Evolutionary conservation across 2,329 filamentous ascomycete genomes (phyloP).

Genomic region (Fusarium metavorans): DNA sequence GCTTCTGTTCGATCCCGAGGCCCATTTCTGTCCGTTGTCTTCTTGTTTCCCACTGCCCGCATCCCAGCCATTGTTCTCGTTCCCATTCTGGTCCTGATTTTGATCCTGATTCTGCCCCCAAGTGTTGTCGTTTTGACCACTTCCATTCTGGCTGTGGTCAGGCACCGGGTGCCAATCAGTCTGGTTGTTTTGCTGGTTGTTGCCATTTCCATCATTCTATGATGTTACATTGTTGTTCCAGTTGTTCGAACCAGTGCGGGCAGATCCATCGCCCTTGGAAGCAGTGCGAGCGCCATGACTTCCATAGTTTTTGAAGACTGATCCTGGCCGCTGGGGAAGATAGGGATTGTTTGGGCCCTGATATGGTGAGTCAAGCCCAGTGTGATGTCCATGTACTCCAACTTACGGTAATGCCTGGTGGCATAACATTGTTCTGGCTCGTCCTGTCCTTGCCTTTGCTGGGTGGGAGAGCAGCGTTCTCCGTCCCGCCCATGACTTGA

Average conservation of each 20-base stretch:
- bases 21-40: constrained; percentile 9
- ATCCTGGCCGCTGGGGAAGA: constrained; percentile 32
- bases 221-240: constrained; percentile 27
- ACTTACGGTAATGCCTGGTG: constrained; percentile 37
- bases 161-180: not conserved
- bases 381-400: not conserved
- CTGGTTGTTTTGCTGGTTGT: constrained; percentile 11
- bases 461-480: constrained; percentile 19
- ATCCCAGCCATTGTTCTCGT: constrained; percentile 3
- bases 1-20: constrained; percentile 31
- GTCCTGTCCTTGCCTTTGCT: constrained; percentile 40
- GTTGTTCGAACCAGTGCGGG: constrained; percentile 20
- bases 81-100: constrained; percentile 4
- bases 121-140: constrained; percentile 10
- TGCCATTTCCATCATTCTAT: constrained; percentile 28
- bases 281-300: constrained; percentile 19
- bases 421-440: constrained; percentile 48
- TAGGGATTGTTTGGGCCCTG: constrained; percentile 45
- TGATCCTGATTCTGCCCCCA: not conserved
- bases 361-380: constrained; percentile 17
- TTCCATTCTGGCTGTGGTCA: constrained; percentile 7
- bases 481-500: constrained; percentile 6
- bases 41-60: constrained; percentile 20
- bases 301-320: constrained; percentile 31
- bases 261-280: constrained; percentile 29